Base-by-base conservation (phyloP, 805 yeast species). In the Lipomyces mesembrius region DNA sequence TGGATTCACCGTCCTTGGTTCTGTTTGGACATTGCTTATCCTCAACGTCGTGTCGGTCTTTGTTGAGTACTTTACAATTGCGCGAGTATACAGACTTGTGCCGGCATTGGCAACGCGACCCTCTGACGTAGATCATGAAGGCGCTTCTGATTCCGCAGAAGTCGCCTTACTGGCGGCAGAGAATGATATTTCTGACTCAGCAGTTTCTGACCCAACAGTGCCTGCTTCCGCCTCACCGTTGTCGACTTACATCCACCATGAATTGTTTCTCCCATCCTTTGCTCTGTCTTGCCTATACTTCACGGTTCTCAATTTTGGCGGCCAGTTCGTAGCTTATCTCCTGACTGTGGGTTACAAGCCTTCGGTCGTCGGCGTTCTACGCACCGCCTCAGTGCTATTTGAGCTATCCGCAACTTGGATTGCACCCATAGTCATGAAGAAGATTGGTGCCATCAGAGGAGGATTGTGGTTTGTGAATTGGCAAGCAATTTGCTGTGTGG, bases 251-350 rank as follows among this genome's bases (percentile, higher is more conserved):
- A 52, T 69, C 59, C 61, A 64, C 27, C 79, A 74, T 56, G 73
- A 74, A 6, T 58, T 77, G 61, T 71, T 77, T 46, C 73, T 75
- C 27, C 76, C 78, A 0, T 78, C 81, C 0, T 43, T 80, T 11
- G 71, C 79, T 0, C 57, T 75, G 17, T 65, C 79, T 3, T 53
- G 75, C 27, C 68, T 77, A 1, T 79, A 80, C 70, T 71, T 78
- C 60, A 80, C 82, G 0, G 83, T 80, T 7, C 74, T 80, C 29
- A 77, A 80, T 1, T 80, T 80, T 70, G 80, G 80, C 1, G 76
- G 77, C 20, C 78, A 76, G 25, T 78, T 80, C 61, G 75, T 80
- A n/a, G 75, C 81, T 0, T 80, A 74, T 58, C 66, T 80, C 37
- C 67, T 79, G 1, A 73, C 77, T 20, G 72, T 70, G 37, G 81